Conservation (phyloP, 805 yeast genomes). For the Kregervanrija pseudodelftensis region DNA sequence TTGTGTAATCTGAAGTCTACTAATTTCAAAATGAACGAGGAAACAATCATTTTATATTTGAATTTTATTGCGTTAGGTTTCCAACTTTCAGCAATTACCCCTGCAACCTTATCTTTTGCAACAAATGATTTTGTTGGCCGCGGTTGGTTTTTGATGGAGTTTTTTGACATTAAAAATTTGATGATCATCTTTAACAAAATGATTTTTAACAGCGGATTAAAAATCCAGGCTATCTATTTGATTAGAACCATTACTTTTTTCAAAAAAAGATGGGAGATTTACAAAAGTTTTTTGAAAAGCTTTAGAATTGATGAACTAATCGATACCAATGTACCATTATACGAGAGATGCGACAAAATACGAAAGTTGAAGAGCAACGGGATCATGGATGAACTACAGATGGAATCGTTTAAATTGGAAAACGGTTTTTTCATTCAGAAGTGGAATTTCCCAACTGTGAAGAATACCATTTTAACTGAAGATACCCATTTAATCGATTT, state of each 20-base stretch:
- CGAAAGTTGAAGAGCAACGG: not conserved
- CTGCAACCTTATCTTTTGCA: conserved; percentile 5
- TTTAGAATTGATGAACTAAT: conserved; percentile 1
- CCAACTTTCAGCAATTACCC: conserved; percentile 5
- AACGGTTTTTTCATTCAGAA: conserved; percentile 5
- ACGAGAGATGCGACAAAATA: conserved; percentile 3
- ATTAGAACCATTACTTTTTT: conserved; percentile 6
- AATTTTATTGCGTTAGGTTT: conserved; percentile 2
- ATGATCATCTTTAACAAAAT: conserved; percentile 1
- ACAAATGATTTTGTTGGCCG: conserved; percentile 6
- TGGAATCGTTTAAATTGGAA: conserved; percentile 2
- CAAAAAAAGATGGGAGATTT: not conserved
- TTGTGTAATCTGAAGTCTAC: conserved; percentile 4
- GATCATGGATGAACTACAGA: not conserved
- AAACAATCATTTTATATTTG: conserved; percentile 1
- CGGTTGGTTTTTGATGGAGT: not conserved
- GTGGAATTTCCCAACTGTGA: conserved; percentile 4
- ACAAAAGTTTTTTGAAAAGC: not conserved
- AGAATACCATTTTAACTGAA: too few relatives aligned
- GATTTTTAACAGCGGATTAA: not conserved
- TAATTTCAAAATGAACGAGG: not conserved
- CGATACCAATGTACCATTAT: conserved; percentile 1
- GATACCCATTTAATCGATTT: too few relatives aligned
- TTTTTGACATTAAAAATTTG: not conserved
- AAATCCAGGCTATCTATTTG: conserved; percentile 3